Base-by-base conservation (phyloP, 306 rosid species). In the Malus asiatica region DNA sequence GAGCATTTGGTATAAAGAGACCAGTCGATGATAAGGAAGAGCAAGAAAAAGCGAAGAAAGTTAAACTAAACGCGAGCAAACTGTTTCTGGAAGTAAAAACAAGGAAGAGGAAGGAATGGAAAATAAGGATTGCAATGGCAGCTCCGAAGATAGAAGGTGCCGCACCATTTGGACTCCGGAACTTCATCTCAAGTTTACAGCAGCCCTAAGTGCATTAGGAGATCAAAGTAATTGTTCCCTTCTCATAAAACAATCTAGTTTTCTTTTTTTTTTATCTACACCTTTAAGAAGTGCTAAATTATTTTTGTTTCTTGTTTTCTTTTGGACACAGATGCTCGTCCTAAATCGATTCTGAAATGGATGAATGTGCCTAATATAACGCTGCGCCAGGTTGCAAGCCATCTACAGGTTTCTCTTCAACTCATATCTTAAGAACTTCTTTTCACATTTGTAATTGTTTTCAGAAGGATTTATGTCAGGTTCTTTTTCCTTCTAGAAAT, bases 361-460 rank as follows among this genome's bases (percentile, higher is more conserved):
- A 85, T 90, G 89, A 78, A 82, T n/a, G 86, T 48, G 55, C 81
- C 81, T 57, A 8, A 58, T 42, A 52, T 88, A 60, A 81, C 93
- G 11, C 29, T 48, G n/a, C 81, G 81, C 68, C 93, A 90, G 32
- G 83, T 88, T 65, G 84, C 89, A 15, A 90, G 89, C 64, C 89
- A 90, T 75, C 78, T 83, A 18, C 91, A 88, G 96, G 93, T 90
- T 58, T 81, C 73, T 76, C 46, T 32, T 77, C 72, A 33, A 62
- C 64, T 53, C 42, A 23, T 60, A n/a, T 65, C 61, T 74, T 23
- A 70, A 60, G 62, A 63, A 44, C 55, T 48, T 58, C 11, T 58
- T 58, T 22, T 58, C 63, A 55, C 60, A 19, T 55, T 59, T 11
- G 64, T 4, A 11, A 59, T 33, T 33, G 38, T 22, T 58, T 57